Evolutionary conservation across 305 asterid species (phyloP).

Genomic region (Fraxinus nigra): DNA sequence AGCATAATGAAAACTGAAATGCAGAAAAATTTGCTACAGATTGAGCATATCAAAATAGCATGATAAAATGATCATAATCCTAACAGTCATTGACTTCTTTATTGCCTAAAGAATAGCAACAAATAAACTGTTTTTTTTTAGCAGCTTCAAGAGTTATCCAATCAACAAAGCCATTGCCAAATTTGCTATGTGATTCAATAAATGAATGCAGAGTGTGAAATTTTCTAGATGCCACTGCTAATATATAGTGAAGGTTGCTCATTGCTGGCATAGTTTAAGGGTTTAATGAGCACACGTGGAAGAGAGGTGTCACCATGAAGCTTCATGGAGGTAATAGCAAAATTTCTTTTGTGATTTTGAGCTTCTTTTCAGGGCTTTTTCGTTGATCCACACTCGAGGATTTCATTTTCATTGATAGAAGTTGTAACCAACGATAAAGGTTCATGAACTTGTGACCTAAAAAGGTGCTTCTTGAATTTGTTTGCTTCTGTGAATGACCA

Average conservation of each 20-base stretch:
- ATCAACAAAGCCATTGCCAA: constrained; percentile 16
- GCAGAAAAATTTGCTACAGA: no score
- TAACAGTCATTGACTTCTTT: no score
- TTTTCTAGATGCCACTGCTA: constrained; percentile 20
- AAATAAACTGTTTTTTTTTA: no score
- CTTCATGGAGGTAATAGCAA: background rate
- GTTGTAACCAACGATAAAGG: background rate
- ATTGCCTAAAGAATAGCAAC: no score
- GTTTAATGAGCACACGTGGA: constrained; percentile 20
- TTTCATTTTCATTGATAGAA: background rate
- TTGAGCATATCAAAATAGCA: no score
- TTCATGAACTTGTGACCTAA: background rate
- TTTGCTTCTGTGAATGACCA: background rate
- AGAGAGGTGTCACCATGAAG: background rate
- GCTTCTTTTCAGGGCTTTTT: background rate
- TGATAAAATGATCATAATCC: no score
- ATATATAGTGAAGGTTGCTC: constrained; percentile 20
- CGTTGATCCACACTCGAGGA: background rate
- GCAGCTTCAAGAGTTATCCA: no score
- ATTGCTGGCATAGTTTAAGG: background rate
- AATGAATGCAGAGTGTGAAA: background rate
- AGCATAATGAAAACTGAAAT: no score
- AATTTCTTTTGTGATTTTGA: background rate
- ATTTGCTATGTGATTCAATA: background rate
- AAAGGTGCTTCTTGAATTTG: background rate